These are phyloP conservation scores for Syzygium aqueum DNA, from an alignment of 345 rosid genomes.

Conservation along the genomic window DNA sequence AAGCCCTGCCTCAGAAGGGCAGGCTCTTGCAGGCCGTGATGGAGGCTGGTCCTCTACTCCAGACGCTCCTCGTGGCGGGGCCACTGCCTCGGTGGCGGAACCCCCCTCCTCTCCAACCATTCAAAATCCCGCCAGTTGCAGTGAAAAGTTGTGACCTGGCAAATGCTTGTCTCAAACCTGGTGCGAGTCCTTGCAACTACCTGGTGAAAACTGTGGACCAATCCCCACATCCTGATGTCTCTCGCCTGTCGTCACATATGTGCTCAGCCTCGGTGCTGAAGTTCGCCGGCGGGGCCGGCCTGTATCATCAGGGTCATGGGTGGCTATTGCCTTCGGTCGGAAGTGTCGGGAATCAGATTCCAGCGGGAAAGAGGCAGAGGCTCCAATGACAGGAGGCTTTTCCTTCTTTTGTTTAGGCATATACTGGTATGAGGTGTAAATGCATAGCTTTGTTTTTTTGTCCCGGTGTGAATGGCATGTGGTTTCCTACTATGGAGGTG, in stretches of 20 bases:
- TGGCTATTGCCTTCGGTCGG: conserved; percentile 10
- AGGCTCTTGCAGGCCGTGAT: conserved; percentile 58
- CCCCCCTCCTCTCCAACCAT: conserved; percentile 69
- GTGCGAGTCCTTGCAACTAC: not conserved
- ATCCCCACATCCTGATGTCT: conserved; percentile 6
- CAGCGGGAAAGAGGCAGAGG: conserved; percentile 52
- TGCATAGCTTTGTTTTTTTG: conserved; percentile 3
- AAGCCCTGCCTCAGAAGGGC: conserved; percentile 57
- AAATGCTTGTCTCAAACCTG: conserved; percentile 4
- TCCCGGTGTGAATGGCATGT: not conserved
- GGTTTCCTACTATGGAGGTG: not conserved
- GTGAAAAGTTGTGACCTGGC: conserved; percentile 15
- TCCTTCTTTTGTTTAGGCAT: not conserved
- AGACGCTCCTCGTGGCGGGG: conserved; percentile 73
- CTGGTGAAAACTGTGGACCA: conserved; percentile 5
- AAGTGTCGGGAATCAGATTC: conserved; percentile 8
- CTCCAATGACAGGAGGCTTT: conserved; percentile 23
- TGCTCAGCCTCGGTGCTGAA: conserved; percentile 48
- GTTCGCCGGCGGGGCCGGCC: conserved; percentile 22
- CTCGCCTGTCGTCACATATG: conserved; percentile 20
- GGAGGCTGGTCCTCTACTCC: conserved; percentile 79
- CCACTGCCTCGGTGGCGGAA: conserved; percentile 92
- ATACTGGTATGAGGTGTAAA: conserved; percentile 16
- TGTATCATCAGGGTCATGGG: conserved; percentile 14
- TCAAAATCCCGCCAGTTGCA: conserved; percentile 50